Conservation (phyloP, 2,329 filamentous ascomycete species). For the Fusarium dimerum region DNA sequence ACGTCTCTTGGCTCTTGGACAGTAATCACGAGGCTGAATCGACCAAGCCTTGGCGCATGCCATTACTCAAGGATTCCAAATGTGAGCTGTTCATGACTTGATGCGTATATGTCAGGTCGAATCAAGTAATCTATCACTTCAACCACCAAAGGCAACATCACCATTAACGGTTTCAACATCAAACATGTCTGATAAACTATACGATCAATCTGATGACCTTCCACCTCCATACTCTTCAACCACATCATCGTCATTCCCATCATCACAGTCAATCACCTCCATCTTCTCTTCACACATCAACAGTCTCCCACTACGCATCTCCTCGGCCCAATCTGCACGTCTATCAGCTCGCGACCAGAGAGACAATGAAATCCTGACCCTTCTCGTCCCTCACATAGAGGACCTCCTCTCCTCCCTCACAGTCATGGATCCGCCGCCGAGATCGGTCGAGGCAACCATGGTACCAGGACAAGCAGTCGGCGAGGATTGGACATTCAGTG, state of each 20-base stretch:
- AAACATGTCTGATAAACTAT: too few relatives aligned
- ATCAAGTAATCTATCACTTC: not conserved
- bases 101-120: too few relatives aligned
- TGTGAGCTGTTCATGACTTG: too few relatives aligned
- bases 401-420: constrained; percentile 43
- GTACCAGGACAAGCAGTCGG: constrained; percentile 45
- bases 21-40: not conserved
- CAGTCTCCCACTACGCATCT: constrained; percentile 40
- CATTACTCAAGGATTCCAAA: too few relatives aligned
- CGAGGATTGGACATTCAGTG: constrained; percentile 37
- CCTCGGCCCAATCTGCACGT: constrained; percentile 34
- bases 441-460: constrained; percentile 44
- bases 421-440: constrained; percentile 31
- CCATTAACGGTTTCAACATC: too few relatives aligned
- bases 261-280: constrained; percentile 18
- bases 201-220: constrained; percentile 13
- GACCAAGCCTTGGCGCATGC: not conserved
- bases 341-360: constrained; percentile 36
- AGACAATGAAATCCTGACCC: constrained; percentile 42
- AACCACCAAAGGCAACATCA: not conserved
- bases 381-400: constrained; percentile 44
- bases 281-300: constrained; percentile 39
- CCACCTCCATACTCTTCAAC: constrained; percentile 28
- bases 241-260: constrained; percentile 5
- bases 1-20: not conserved